phyloP scores from a whole-genome alignment of 768 basidiomycete genomes.

The Psilocybe azurescens region DNA sequence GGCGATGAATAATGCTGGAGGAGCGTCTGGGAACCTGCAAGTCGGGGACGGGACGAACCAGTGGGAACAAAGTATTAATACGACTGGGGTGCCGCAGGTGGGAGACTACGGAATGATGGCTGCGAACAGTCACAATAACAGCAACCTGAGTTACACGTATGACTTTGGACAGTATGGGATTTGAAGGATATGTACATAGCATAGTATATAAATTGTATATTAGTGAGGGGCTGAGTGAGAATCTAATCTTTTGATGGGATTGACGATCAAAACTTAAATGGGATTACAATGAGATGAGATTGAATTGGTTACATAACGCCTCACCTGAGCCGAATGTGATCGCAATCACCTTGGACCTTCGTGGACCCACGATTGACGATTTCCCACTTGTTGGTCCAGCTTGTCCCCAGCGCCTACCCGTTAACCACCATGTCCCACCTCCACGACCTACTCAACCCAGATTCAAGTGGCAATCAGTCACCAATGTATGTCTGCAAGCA shows the following conservation, averaged over 20 bases:
- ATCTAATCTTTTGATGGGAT: slow-evolving; percentile 17
- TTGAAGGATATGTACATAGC: slow-evolving; percentile 17
- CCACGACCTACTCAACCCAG: slow-evolving; percentile 61
- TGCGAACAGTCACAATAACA: slow-evolving; percentile 20
- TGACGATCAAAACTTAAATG: slow-evolving; percentile 24
- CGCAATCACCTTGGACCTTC: slow-evolving; percentile 34
- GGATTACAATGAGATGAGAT: slow-evolving; percentile 14
- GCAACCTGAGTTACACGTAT: slow-evolving; percentile 32
- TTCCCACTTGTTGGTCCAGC: slow-evolving; percentile 30
- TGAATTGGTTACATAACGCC: slow-evolving; percentile 27
- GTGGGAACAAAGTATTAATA: slow-evolving; percentile 17
- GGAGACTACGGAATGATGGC: slow-evolving; percentile 18
- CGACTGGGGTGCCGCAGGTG: slow-evolving; percentile 18
- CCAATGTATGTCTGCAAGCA: slow-evolving; percentile 43
- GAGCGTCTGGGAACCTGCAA: slow-evolving; percentile 6
- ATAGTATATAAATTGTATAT: slow-evolving; percentile 8
- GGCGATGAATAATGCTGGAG: slow-evolving; percentile 16
- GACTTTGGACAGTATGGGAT: slow-evolving; percentile 36
- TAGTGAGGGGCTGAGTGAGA: slow-evolving; percentile 12
- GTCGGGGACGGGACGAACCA: slow-evolving; percentile 2
- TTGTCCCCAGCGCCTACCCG: slow-evolving; percentile 30
- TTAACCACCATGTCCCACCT: slow-evolving; percentile 57
- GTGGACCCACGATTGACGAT: slow-evolving; percentile 38
- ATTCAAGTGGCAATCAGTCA: slow-evolving; percentile 40
- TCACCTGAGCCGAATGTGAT: slow-evolving; percentile 27